Evolutionary conservation across 2,329 filamentous ascomycete species (phyloP), one percentile per base, ranked within the genome.

Genomic region (Fusarium goolgardi): DNA sequence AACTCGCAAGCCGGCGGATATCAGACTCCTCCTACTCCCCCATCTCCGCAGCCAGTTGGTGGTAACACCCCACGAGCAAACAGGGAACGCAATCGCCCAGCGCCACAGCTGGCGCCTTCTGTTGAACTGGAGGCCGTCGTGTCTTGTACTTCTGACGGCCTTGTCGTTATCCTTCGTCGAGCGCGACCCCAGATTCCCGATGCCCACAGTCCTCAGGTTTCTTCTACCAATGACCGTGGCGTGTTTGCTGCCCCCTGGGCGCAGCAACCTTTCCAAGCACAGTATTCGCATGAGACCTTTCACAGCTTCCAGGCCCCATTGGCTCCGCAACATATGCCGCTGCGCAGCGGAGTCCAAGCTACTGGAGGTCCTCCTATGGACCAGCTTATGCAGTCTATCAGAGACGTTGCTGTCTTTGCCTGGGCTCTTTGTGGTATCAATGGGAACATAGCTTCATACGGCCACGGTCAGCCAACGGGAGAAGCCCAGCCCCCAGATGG

Each of bases 41-140:
- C 40, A 27, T 70, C 70, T 15, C 55, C 59, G 9, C 58, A 35
- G 12, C 46, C 52, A 0, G 43, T 39, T 15, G 54, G 52, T 23
- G 43, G 35, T 7, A 31, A 59, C 25, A 55, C 57, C n/a, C 50
- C 59, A 29, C 55, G 43, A 7, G 31, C 52, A 12, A 40, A 21
- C 27, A 56, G 55, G 25, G n/a, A 49, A 11, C 56, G 43, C 18
- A 61, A 49, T 21, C 63, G 55, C 11, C 45, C 57, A 25, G 46
- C 54, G 29, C 54, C 46, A 34, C 62, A 64, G 71, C 72, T 74
- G 1, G 75, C 81, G 9, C 78, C 78, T 4, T 83, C 84, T 2
- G 83, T 93, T 52, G 92, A 96, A 78, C 81, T 97, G 6, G 93
- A 97, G 79, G 93, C 93, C 3, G 92, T 97, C n/a, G 90, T 97